Evolutionary conservation across 2,329 filamentous ascomycete species (phyloP).

Genomic region (Paraphaeosphaeria sporulosa): DNA sequence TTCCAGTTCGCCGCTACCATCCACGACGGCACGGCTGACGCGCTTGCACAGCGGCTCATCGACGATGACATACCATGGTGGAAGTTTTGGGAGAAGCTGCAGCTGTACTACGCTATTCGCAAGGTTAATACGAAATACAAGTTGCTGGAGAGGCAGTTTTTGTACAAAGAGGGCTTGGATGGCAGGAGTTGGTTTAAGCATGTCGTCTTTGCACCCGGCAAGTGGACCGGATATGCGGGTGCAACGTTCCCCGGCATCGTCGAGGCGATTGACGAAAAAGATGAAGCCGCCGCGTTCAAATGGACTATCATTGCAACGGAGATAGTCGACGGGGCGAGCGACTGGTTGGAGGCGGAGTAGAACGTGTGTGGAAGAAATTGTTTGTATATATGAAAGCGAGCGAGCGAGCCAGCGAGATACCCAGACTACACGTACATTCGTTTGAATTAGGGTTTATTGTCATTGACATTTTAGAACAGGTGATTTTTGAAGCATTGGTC

Average conservation of each 20-base stretch:
- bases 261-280: slow-evolving; percentile 64
- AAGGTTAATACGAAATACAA: slow-evolving; percentile 83
- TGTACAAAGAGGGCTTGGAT: slow-evolving; percentile 79
- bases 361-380: too few relatives aligned
- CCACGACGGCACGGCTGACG: slow-evolving; percentile 61
- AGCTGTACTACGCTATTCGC: slow-evolving; percentile 69
- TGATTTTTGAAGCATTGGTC: too few relatives aligned
- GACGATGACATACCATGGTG: slow-evolving; percentile 75
- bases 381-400: background rate
- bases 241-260: slow-evolving; percentile 71
- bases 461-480: too few relatives aligned
- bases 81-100: slow-evolving; percentile 73
- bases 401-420: background rate
- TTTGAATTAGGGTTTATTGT: too few relatives aligned
- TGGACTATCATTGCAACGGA: slow-evolving; percentile 54
- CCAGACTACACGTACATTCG: background rate
- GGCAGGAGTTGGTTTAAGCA: slow-evolving; percentile 91
- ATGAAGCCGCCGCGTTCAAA: slow-evolving; percentile 47
- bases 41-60: slow-evolving; percentile 57
- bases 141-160: slow-evolving; percentile 78
- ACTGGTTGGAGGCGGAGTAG: slow-evolving; percentile 38
- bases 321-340: slow-evolving; percentile 45
- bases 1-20: slow-evolving; percentile 57
- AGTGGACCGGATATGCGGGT: slow-evolving; percentile 91
- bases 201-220: slow-evolving; percentile 87